phyloP scores from a whole-genome alignment of 108 stramenopile genomes.

The Pseudonitzschia multiseries region DNA sequence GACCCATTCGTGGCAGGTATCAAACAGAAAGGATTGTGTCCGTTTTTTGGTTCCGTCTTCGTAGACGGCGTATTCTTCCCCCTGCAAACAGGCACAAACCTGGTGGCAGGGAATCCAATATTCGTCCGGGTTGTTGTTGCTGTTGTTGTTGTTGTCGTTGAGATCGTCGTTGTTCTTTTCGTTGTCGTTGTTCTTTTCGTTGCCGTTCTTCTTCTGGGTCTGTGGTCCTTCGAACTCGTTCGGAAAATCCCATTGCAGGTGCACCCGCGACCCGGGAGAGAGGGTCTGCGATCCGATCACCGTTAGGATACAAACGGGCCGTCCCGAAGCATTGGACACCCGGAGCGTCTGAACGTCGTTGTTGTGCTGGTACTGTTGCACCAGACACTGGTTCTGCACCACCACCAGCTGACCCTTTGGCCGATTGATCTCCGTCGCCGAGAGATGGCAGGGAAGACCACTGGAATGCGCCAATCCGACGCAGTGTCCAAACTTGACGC shows the following conservation, averaged over 20 bases:
- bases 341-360: slow-evolving; percentile 43
- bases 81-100: slow-evolving; percentile 51
- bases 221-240: background rate
- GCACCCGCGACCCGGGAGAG: slow-evolving; percentile 43
- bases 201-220: no score
- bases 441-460: slow-evolving; percentile 49
- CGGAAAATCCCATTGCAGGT: slow-evolving; percentile 55
- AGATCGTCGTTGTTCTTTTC: background rate
- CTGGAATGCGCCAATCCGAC: slow-evolving; percentile 46
- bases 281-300: slow-evolving; percentile 41
- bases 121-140: slow-evolving; percentile 22
- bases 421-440: slow-evolving; percentile 46
- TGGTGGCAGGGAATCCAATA: slow-evolving; percentile 52
- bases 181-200: slow-evolving; percentile 3
- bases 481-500: slow-evolving; percentile 41
- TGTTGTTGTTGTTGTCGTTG: background rate
- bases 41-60: slow-evolving; percentile 40
- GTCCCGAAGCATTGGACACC: slow-evolving; percentile 29
- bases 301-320: slow-evolving; percentile 49
- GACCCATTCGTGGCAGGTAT: slow-evolving; percentile 51
- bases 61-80: slow-evolving; percentile 49
- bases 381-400: slow-evolving; percentile 12
- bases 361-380: background rate
- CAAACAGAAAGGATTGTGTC: slow-evolving; percentile 46
- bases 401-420: slow-evolving; percentile 47